Base-by-base conservation (phyloP, 2,329 filamentous ascomycete species). In the Tolypocladium capitatum region DNA sequence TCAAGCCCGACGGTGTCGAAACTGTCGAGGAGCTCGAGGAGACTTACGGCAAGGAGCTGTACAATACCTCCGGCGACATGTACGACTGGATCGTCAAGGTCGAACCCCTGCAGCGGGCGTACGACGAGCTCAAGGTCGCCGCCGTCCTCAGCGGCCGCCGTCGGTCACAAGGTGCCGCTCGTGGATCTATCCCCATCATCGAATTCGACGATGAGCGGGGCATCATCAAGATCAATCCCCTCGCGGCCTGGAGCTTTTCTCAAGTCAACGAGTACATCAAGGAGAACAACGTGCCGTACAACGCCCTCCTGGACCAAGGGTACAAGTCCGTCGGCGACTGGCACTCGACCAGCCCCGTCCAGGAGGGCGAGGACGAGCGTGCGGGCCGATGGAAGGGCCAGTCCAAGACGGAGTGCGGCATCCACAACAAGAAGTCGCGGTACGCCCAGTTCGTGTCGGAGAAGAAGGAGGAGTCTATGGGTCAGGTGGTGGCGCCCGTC, bases 31-130 rank as follows among this genome's bases (percentile, higher is more conserved):
- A 94, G 54, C 96, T 98, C 60, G 84, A 88, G 63, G 72, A 76
- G 52, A 83, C 80, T 59, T 88, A 96, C 62, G 92, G 92, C 60
- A 74, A 83, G 62, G 79, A 80, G 55, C 72, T 97, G 43, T 98
- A 90, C 82, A 85, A 95, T 63, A 78, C 73, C 31, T 84, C 92
- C 54, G 78, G 89, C 45, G 86, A 96, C 60, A 78, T 91, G 60
- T 98, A 98, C 69, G 92, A 98, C 75, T 97, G 87, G 76, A 75
- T 92, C 53, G 92, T 90, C 70, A 98, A 98, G 74, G 92, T 98
- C 44, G 92, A 98, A 73, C 92, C 92, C 16, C 87, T 90, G 48
- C 83, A 95, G 69, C 82, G 92, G 52, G 88, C 92, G 7, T 97
- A 96, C 68, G 74, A 82, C 18, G 84, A 94, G 53, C 78, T 97